phyloP scores from a whole-genome alignment of 1,284 basidiomycete species.

The Pisolithus thermaeus region DNA sequence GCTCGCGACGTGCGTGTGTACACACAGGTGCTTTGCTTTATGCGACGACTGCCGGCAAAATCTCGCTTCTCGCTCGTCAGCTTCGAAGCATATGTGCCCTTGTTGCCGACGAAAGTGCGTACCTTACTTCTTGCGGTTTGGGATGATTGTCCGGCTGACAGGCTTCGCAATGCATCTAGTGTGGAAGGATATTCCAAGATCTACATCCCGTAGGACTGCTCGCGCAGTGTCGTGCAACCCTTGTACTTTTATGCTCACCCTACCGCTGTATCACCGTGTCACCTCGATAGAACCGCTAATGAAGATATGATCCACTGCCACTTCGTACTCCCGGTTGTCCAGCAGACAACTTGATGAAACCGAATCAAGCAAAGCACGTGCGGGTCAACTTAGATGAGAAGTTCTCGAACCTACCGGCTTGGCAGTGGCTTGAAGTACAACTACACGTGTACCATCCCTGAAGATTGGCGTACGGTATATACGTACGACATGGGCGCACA shows the following conservation, averaged over 20 bases:
- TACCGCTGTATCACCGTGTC: not conserved
- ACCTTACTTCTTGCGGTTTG: not conserved
- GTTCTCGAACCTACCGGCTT: no score
- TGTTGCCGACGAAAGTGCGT: constrained; percentile 66
- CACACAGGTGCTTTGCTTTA: constrained; percentile 57
- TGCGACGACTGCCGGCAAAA: constrained; percentile 70
- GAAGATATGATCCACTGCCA: not conserved
- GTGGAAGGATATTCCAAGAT: constrained; percentile 72
- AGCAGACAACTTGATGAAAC: no score
- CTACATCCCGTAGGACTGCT: constrained; percentile 44
- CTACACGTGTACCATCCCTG: no score
- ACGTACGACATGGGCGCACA: no score
- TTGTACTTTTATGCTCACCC: not conserved
- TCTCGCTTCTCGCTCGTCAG: constrained; percentile 54
- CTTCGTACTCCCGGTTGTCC: no score
- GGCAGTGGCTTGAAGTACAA: no score
- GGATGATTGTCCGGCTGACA: not conserved
- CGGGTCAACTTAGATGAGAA: no score
- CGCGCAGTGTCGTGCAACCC: not conserved
- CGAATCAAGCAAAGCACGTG: no score
- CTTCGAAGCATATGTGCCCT: constrained; percentile 66
- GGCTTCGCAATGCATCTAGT: constrained; percentile 29
- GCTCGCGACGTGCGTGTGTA: not conserved
- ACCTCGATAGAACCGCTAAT: not conserved
- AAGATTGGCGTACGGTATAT: no score